Evolutionary conservation across 352 stramenopile species (phyloP).

Genomic region (Hyaloperonospora brassicae): DNA sequence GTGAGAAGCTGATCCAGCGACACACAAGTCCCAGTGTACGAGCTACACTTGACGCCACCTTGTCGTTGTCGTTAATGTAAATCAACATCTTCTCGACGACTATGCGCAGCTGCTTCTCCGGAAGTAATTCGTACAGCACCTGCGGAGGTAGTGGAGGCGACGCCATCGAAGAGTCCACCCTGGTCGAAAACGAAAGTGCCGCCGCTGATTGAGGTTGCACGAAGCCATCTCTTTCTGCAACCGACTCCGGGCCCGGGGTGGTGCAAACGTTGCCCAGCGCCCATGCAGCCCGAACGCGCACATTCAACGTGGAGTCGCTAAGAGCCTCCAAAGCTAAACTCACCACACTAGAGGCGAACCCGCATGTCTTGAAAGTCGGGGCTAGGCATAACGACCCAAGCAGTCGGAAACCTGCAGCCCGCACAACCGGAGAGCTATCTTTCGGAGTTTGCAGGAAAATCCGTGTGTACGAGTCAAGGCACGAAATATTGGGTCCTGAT

Average conservation of each 20-base stretch:
- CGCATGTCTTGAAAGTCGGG: conserved; percentile 64
- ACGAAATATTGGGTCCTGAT: conserved; percentile 24
- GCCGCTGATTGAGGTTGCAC: conserved; percentile 9
- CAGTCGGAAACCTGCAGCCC: conserved; percentile 67
- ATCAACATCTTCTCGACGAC: conserved; percentile 83
- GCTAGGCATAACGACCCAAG: conserved; percentile 68
- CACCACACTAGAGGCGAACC: conserved; percentile 60
- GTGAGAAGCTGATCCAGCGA: conserved; percentile 68
- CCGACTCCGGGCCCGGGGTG: conserved; percentile 52
- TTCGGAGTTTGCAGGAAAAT: conserved; percentile 72
- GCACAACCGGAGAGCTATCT: conserved; percentile 75
- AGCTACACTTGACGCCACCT: conserved; percentile 79
- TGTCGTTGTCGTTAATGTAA: conserved; percentile 83
- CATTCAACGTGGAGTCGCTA: conserved; percentile 72
- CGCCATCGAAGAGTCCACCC: conserved; percentile 10
- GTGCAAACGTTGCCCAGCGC: conserved; percentile 82
- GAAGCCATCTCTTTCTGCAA: conserved; percentile 11
- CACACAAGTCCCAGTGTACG: conserved; percentile 73
- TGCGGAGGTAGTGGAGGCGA: conserved; percentile 11
- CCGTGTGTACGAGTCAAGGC: conserved; percentile 55
- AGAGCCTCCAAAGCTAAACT: conserved; percentile 54
- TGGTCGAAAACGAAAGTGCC: conserved; percentile 12
- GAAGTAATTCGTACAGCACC: conserved; percentile 62
- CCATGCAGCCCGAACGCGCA: conserved; percentile 76
- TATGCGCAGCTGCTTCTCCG: conserved; percentile 45